Evolutionary conservation across 2,329 filamentous ascomycete species (phyloP).

Genomic region (Calonectria leucothoes): DNA sequence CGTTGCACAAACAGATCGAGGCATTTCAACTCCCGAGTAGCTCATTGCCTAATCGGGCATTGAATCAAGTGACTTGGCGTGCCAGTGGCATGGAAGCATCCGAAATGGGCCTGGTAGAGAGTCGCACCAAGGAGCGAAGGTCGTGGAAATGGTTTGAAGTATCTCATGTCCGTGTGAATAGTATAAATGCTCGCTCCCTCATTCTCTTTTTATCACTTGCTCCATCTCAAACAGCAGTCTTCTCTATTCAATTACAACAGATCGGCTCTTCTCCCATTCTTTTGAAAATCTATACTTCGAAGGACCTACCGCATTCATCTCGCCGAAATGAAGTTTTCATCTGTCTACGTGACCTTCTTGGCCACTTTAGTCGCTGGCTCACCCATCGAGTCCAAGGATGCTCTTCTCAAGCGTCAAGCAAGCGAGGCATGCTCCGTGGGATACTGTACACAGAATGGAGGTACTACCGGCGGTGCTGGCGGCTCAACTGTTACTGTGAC

Average conservation of each 20-base stretch:
- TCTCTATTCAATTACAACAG: neutral
- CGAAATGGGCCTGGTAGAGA: too few species aligned
- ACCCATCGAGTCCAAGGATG: constrained; percentile 26
- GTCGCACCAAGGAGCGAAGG: neutral
- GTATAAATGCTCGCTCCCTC: neutral
- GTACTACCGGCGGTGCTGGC: constrained; percentile 45
- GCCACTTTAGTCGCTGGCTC: constrained; percentile 30
- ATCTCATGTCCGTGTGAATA: neutral
- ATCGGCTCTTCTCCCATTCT: too few species aligned
- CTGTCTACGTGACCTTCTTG: constrained; percentile 11
- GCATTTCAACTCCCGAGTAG: neutral
- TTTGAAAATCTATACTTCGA: neutral
- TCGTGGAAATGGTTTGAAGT: too few species aligned
- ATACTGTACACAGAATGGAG: constrained; percentile 48
- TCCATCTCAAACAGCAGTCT: neutral
- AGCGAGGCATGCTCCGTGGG: constrained; percentile 57
- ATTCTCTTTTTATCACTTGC: neutral
- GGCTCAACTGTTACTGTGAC: constrained; percentile 45
- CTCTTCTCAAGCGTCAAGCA: constrained; percentile 53
- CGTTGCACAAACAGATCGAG: neutral
- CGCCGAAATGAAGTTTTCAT: neutral
- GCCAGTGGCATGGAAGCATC: neutral
- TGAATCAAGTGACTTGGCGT: neutral
- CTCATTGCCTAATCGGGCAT: neutral
- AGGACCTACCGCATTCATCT: too few species aligned